Percentiles rank a stretch among this genome's conserved stretches.
These are phyloP conservation scores for Filosporella fistucella DNA, from an alignment of 495 filamentous ascomycete species.

Conservation along the genomic window DNA sequence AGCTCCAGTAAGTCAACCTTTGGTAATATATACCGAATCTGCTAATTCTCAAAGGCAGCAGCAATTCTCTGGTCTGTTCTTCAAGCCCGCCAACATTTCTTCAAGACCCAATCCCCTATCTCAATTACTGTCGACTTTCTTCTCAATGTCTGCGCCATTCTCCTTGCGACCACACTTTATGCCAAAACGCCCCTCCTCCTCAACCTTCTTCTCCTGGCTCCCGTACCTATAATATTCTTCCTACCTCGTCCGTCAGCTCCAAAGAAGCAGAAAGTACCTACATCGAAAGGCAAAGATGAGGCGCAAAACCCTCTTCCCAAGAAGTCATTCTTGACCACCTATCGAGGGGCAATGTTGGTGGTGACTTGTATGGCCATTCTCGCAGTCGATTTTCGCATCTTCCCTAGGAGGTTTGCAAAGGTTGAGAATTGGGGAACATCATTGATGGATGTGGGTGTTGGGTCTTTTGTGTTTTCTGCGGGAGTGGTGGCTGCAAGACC, in stretches of 20 bases:
- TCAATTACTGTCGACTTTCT: constrained; percentile 77
- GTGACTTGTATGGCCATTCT: constrained; percentile 88
- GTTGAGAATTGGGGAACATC: constrained; percentile 98
- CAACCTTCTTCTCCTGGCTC: constrained; percentile 67
- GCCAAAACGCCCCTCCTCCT: constrained; percentile 70
- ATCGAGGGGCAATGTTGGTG: constrained; percentile 89
- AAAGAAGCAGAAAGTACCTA: constrained; percentile 54
- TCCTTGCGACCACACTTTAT: constrained; percentile 86
- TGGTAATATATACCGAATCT: not conserved
- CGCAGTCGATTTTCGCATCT: constrained; percentile 93
- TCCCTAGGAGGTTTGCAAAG: constrained; percentile 93
- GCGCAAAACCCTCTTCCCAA: constrained; percentile 57
- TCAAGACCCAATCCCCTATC: constrained; percentile 64
- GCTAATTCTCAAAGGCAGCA: constrained; percentile 52
- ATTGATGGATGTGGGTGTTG: constrained; percentile 96
- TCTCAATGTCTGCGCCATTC: constrained; percentile 73
- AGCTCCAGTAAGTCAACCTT: constrained; percentile 61
- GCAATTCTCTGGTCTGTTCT: constrained; percentile 85
- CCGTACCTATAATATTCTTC: constrained; percentile 28
- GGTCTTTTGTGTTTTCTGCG: constrained; percentile 93
- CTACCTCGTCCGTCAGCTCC: constrained; percentile 34
- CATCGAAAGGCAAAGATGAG: constrained; percentile 28
- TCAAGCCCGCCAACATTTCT: constrained; percentile 82
- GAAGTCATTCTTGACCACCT: constrained; percentile 88
- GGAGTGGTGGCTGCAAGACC: constrained; percentile 88